Conservation (phyloP, 2,329 filamentous ascomycete genomes). For the Monosporascus sp. region DNA sequence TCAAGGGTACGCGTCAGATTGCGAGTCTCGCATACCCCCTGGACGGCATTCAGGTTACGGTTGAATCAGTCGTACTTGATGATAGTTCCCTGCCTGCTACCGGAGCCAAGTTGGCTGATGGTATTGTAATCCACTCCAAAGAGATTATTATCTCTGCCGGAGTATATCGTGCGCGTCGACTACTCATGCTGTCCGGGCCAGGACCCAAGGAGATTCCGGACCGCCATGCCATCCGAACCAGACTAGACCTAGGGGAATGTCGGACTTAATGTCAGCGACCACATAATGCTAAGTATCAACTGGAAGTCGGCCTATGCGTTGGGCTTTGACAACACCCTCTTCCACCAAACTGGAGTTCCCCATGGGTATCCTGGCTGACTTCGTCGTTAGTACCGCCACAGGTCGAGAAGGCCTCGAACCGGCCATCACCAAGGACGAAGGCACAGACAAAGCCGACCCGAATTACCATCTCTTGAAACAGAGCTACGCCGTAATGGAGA, state of each 20-base stretch:
- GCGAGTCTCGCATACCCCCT: constrained; percentile 7
- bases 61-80: constrained; percentile 11
- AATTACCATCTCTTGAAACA: constrained; percentile 15
- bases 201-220: constrained; percentile 9
- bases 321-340: constrained; percentile 16
- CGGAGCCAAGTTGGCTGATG: constrained; percentile 10
- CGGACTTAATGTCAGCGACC: constrained; percentile 16
- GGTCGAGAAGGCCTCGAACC: constrained; percentile 6
- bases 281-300: constrained; percentile 14
- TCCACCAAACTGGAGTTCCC: constrained; percentile 15
- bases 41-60: constrained; percentile 7
- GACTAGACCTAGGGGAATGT: constrained; percentile 12
- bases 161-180: constrained; percentile 13
- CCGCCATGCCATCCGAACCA: constrained; percentile 10
- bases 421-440: constrained; percentile 20
- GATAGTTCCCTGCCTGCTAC: constrained; percentile 1
- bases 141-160: constrained; percentile 13
- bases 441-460: constrained; percentile 3
- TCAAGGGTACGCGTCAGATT: constrained; percentile 13
- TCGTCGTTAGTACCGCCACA: constrained; percentile 12
- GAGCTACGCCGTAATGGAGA: constrained; percentile 18
- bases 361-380: constrained; percentile 10
- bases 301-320: constrained; percentile 20
- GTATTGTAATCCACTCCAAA: constrained; percentile 3
- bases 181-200: constrained; percentile 17